A percentile compares a stretch with the other conserved stretches of the same genome.
These are phyloP conservation scores for Cunninghamia lanceolata DNA, from an alignment of 75 land plant species.

Conservation along the genomic window DNA sequence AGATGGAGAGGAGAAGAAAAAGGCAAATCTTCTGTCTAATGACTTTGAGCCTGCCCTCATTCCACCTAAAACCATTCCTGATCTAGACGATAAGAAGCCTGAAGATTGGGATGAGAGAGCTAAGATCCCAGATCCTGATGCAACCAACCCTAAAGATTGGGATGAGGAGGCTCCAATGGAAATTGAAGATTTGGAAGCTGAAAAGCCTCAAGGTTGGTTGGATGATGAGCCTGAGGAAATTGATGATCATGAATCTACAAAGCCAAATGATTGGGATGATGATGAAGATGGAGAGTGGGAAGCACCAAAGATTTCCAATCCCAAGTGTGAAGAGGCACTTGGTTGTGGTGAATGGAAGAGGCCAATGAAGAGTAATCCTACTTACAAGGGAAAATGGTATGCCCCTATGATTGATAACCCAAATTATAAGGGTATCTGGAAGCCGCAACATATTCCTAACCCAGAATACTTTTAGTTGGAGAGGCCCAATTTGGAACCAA, in stretches of 20 bases:
- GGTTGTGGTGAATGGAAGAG: constrained; percentile 95
- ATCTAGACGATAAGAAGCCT: no score
- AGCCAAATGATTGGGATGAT: no score
- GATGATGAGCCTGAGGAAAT: no score
- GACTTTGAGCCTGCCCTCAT: no score
- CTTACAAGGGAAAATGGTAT: constrained; percentile 93
- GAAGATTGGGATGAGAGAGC: constrained; percentile 99
- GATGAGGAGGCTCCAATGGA: constrained; percentile 95
- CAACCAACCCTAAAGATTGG: constrained; percentile 89
- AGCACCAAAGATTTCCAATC: no score
- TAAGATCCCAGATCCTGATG: constrained; percentile 84
- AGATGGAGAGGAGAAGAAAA: no score
- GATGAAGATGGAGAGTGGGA: no score
- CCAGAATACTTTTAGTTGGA: constrained; percentile 76
- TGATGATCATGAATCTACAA: no score
- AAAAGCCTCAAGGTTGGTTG: no score
- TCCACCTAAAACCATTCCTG: no score
- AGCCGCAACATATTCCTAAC: constrained; percentile 79
- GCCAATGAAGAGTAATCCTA: constrained; percentile 88
- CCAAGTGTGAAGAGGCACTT: constrained; percentile 72
- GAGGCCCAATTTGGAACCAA: constrained; percentile 79
- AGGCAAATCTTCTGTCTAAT: no score
- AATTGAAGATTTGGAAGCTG: no score
- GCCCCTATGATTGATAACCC: constrained; percentile 91
- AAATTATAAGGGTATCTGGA: constrained; percentile 90